Evolutionary conservation across 306 rosid genomes (phyloP).

Genomic region (Quercus berberidifolia): DNA sequence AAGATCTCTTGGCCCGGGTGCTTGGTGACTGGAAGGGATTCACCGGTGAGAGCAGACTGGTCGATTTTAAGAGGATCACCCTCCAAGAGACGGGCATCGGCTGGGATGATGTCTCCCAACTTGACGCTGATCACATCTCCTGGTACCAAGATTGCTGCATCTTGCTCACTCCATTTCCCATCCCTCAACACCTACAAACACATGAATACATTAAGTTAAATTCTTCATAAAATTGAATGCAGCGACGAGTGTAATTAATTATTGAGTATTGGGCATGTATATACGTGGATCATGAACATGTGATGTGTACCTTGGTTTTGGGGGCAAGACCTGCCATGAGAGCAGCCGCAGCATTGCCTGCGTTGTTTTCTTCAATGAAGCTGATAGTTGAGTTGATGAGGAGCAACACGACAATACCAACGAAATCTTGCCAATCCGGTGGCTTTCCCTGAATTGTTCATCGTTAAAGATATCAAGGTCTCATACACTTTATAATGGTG

Average conservation of each 20-base stretch:
- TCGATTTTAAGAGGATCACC: constrained; percentile 91
- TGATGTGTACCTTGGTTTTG: constrained; percentile 66
- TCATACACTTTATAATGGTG: too few relatives aligned
- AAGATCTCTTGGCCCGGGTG: constrained; percentile 71
- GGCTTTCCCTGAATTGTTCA: constrained; percentile 58
- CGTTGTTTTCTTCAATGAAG: constrained; percentile 90
- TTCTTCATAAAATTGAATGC: not conserved
- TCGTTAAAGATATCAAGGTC: not conserved
- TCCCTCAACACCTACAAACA: constrained; percentile 63
- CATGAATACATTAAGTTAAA: not conserved
- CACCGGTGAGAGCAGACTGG: constrained; percentile 90
- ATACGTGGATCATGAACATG: not conserved
- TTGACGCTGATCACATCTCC: constrained; percentile 91
- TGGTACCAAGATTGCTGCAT: constrained; percentile 82
- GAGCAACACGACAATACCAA: constrained; percentile 69
- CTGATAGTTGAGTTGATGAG: constrained; percentile 86
- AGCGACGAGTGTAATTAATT: not conserved
- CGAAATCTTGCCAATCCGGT: constrained; percentile 87
- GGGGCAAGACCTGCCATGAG: constrained; percentile 98
- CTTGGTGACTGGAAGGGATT: constrained; percentile 80
- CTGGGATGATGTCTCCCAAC: constrained; percentile 89
- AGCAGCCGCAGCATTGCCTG: constrained; percentile 95
- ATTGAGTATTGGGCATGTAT: not conserved
- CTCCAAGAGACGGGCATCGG: constrained; percentile 87
- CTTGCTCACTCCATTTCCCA: constrained; percentile 79